phyloP scores from a whole-genome alignment of 371 early-diverging fungal species.

The Quaeritorhiza haematococci region DNA sequence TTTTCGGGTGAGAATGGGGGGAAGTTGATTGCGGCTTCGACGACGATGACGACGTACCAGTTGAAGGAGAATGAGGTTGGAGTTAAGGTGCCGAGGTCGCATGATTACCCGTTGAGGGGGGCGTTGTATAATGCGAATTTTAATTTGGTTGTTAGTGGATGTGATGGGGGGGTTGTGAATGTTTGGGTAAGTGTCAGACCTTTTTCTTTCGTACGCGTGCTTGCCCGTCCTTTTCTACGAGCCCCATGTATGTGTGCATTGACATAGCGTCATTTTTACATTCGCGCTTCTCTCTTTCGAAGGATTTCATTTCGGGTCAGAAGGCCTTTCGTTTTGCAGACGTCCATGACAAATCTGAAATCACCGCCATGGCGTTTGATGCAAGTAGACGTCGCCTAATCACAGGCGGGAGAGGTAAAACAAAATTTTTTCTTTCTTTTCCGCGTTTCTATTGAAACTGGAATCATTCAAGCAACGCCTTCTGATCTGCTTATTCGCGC shows the following conservation, averaged over 20 bases:
- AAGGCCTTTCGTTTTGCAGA: slow-evolving; percentile 39
- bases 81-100: slow-evolving; percentile 19
- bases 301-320: slow-evolving; percentile 35
- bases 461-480: no score
- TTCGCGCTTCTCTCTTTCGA: background rate
- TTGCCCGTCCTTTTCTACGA: no score
- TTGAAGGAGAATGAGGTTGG: slow-evolving; percentile 21
- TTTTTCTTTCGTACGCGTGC: no score
- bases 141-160: slow-evolving; percentile 38
- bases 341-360: slow-evolving; percentile 37
- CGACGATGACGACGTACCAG: slow-evolving; percentile 20
- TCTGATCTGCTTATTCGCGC: no score
- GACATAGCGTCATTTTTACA: background rate
- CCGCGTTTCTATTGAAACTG: background rate
- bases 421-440: background rate
- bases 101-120: slow-evolving; percentile 33
- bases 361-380: slow-evolving; percentile 46
- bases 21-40: slow-evolving; percentile 24
- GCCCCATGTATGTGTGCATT: background rate
- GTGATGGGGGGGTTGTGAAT: slow-evolving; percentile 40
- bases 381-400: slow-evolving; percentile 27
- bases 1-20: slow-evolving; percentile 4
- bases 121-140: slow-evolving; percentile 40
- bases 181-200: slow-evolving; percentile 36
- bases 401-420: slow-evolving; percentile 38